Evolutionary conservation across 495 filamentous ascomycete species (phyloP), one percentile per base, ranked within the genome.

Genomic region (Hypoxylon fragiforme): DNA sequence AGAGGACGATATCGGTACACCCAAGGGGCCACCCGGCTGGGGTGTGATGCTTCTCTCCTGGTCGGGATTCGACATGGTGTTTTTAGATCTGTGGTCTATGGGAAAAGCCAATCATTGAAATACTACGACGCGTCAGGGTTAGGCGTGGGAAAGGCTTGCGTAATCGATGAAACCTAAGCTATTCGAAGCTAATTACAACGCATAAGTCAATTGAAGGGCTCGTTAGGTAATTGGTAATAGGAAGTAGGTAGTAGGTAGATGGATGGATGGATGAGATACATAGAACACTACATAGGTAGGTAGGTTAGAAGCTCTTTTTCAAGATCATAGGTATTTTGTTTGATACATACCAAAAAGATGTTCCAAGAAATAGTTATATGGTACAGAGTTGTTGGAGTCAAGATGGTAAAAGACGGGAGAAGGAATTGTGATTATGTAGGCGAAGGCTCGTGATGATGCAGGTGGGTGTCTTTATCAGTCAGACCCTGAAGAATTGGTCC

Each of bases 1-100:
- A 19, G 81, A 78, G 8, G 74, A 74, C 3, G 73, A 66, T 32
- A 76, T 52, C 13, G 74, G 73, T 16, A 70, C 66, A 47, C 68
- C 69, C 41, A 68, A 55, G 41, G 69, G 68, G n/a, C 46, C 59
- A 32, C 48, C 49, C 39, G 55, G 50, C 22, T 65, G 65, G 13
- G 65, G 62, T 8, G 65, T 65, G 34, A 47, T 59, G 34, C 62
- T 68, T 50, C 59, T 50, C 39, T 63, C 62, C 28, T 51, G 65
- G 43, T 61, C 60, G 35, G 65, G 56, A 44, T 55, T 61, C 18
- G 65, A 37, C 65, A 68, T 68, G 34, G 16, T 62, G 21, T 26
- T 13, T 11, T 30, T 49, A 7, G 43, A 20, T 14, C 19, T 43
- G 41, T 39, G 24, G 8, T 55, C 26, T 47, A 15, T 47, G 46